phyloP scores from a whole-genome alignment of 495 filamentous ascomycete genomes.

The Hypoxylon trugodes region DNA sequence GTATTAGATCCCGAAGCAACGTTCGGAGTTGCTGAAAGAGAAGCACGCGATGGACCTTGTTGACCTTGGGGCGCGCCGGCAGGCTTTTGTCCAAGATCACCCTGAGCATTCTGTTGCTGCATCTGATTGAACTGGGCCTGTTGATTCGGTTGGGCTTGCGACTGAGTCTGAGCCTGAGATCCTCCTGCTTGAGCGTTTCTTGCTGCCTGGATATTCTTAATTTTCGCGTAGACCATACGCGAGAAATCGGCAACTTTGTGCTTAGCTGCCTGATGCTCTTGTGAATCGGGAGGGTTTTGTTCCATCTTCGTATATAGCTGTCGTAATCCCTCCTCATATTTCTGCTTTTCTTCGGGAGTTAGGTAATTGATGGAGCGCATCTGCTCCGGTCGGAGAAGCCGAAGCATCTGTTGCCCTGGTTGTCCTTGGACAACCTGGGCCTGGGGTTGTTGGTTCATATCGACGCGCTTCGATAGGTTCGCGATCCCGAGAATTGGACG shows the following conservation, averaged over 20 bases:
- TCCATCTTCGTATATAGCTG: constrained; percentile 69
- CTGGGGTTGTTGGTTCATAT: constrained; percentile 47
- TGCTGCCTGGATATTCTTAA: constrained; percentile 49
- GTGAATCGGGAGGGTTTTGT: constrained; percentile 59
- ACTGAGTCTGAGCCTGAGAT: constrained; percentile 13
- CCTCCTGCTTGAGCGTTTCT: constrained; percentile 19
- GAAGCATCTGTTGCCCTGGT: constrained; percentile 32
- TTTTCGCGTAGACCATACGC: constrained; percentile 66
- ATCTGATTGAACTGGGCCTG: constrained; percentile 5
- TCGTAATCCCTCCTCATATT: constrained; percentile 71
- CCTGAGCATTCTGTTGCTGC: too few species aligned
- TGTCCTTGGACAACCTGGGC: constrained; percentile 48
- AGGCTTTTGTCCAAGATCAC: too few species aligned
- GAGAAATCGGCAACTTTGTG: constrained; percentile 71
- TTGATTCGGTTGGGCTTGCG: neutral
- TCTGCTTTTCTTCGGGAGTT: constrained; percentile 66
- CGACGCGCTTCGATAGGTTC: neutral
- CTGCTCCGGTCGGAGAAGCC: constrained; percentile 52
- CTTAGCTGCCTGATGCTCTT: constrained; percentile 69
- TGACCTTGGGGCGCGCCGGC: too few species aligned
- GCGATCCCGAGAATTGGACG: too few species aligned
- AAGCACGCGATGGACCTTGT: too few species aligned
- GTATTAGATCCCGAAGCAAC: constrained; percentile 14
- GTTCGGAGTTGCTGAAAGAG: constrained; percentile 10
- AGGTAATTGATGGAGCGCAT: constrained; percentile 57